Base-by-base conservation (phyloP, 371 early-diverging fungal species). In the Capillidium rhysosporum region DNA sequence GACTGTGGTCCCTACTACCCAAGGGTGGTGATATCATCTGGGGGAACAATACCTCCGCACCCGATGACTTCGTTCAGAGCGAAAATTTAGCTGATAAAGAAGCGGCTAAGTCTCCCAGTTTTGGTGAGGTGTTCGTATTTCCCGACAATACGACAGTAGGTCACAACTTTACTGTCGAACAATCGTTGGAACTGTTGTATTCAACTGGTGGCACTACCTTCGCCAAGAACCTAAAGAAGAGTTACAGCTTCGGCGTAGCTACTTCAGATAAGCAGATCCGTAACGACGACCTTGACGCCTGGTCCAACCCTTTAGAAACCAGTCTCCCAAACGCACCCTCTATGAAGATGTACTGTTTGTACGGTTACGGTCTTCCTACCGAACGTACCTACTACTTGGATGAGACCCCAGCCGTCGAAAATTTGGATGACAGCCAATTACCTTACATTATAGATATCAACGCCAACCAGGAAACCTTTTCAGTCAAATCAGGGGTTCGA, bases 231-330 rank as follows among this genome's bases (percentile, higher is more conserved):
- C 44, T 87, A 44, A 56, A 58, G 39, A 57, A 62, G 30, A 76
- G 75, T 52, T 86, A 83, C 61, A 76, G 77, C 28, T 77, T 70
- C 56, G 84, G 85, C 20, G 62, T 82, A 18, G 71, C 73, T 10
- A 68, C 68, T 1, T 58, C 64, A 10, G 62, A 59, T 40, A 40
- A 39, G 0, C 57, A 66, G 39, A 55, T 61, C 29, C 44, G 58
- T 8, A 39, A 62, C 3, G 57, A 69, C 40, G 72, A 82, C 54
- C 74, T 71, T 18, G 69, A 69, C 3, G 76, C 72, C 25, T 95
- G 92, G 92, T 66, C 80, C 8, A 95, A 94, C 62, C 89, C 93
- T 21, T 60, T 95, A 10, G 75, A 86, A 55, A 75, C 82, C 18
- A 72, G 73, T 23, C 70, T 96, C 28, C 95, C 95, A 2, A 65